Base-by-base conservation (phyloP, 1,139 yeast species). In the Protomyces inundatus region DNA sequence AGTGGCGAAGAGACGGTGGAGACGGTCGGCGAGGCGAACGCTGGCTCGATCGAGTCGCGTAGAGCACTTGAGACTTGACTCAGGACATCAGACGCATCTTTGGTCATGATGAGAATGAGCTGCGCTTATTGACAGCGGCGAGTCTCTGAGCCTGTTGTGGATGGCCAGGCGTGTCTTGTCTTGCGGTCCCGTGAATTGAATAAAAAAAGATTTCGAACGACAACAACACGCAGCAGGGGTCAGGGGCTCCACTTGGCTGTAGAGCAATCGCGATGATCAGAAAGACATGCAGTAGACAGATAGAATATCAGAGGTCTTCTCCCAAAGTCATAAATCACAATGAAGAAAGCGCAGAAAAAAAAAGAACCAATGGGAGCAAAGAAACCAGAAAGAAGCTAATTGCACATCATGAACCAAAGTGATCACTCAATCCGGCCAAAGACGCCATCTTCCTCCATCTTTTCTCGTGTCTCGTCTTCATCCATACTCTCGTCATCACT, bases 401-500 rank as follows among this genome's bases (percentile, higher is more conserved):
- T 23, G 23, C 23, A 23, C 23, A 23, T 23, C 23, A 23, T 23
- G 23, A 23, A 42, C n/a, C 33, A n/a, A 10, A 6, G 53, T 34
- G n/a, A 3, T 42, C 37, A 58, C 14, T 58, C 62, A 14, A 58
- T 40, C 35, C 56, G 55, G 14, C 62, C 62, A 48, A 60, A 60
- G 16, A 60, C 58, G 33, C 54, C 64, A 30, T 56, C 61, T 30
- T 60, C 64, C 58, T 36, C 45, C 33, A 45, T 55, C 35, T 54
- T 37, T 37, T 60, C 54, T 14, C 37, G 54, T 5, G 48, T 51
- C 42, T 60, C 53, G 35, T 36, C 54, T n/a, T 45, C 58, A 16
- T 60, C 64, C 54, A 45, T 54, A 16, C 46, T 51, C 9, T 60
- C 64, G 42, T 60, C 64, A 37, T 60, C 64, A 23, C 62, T 55